Conservation (phyloP, 225 moss, liverwort and hornwort genomes). For the Marchantia polymorpha region DNA sequence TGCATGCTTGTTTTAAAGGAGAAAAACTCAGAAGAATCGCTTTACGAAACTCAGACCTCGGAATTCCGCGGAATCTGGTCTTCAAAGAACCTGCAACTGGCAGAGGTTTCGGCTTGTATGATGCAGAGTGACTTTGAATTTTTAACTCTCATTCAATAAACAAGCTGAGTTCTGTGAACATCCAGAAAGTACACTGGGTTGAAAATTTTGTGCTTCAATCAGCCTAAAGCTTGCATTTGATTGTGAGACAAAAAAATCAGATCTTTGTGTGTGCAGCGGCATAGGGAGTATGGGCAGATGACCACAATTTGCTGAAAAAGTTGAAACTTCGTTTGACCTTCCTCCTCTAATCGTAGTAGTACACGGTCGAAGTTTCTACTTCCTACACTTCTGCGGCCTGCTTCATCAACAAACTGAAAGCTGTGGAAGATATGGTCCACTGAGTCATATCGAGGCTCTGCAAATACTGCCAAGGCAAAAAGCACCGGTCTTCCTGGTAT, state of each 20-base stretch:
- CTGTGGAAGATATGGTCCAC: neutral
- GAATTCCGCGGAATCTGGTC: conserved; percentile 35
- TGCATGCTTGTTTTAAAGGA: neutral
- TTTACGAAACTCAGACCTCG: conserved; percentile 23
- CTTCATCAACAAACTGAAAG: neutral
- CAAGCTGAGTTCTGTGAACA: neutral
- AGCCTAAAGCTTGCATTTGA: neutral
- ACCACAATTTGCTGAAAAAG: neutral
- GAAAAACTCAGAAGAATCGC: neutral
- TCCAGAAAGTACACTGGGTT: too few species aligned
- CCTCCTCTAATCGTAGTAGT: conserved; percentile 3
- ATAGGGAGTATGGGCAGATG: neutral
- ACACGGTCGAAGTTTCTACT: conserved; percentile 9
- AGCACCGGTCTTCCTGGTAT: neutral
- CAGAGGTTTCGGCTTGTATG: conserved; percentile 32
- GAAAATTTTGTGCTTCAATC: neutral
- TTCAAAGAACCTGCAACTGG: conserved; percentile 36
- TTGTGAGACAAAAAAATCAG: neutral
- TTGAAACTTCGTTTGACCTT: conserved; percentile 9
- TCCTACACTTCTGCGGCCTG: neutral
- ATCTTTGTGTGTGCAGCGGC: neutral
- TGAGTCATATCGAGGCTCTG: neutral
- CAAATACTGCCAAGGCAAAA: neutral
- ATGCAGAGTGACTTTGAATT: conserved; percentile 20
- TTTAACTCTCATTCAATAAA: conserved; percentile 1